Evolutionary conservation across 345 rosid genomes (phyloP).

Genomic region (Hibiscus tridactylites): DNA sequence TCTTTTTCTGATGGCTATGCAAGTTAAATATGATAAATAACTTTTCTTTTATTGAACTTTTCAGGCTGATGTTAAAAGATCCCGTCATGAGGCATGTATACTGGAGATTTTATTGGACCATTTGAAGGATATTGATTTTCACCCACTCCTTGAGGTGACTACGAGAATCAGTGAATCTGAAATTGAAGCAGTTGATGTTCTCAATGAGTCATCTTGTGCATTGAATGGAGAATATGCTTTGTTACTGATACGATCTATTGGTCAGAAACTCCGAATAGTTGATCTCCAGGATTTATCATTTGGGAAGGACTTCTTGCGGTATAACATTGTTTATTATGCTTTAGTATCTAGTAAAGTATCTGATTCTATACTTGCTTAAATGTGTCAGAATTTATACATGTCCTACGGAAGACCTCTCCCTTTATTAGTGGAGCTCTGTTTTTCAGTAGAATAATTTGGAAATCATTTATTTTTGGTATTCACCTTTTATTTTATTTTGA

Average conservation of each 20-base stretch:
- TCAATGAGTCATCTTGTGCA: slow-evolving; percentile 41
- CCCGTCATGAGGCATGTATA: slow-evolving; percentile 37
- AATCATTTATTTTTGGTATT: not conserved
- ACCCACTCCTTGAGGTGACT: slow-evolving; percentile 60
- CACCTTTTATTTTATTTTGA: not conserved
- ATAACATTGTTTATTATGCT: slow-evolving; percentile 18
- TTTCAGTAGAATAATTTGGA: not conserved
- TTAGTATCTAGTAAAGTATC: slow-evolving; percentile 4
- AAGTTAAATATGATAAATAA: slow-evolving; percentile 5
- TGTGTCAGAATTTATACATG: not conserved
- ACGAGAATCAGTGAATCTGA: slow-evolving; percentile 48
- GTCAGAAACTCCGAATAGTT: slow-evolving; percentile 53
- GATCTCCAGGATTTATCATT: slow-evolving; percentile 50
- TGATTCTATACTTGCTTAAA: not conserved
- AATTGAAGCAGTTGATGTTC: slow-evolving; percentile 62
- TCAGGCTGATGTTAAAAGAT: slow-evolving; percentile 56
- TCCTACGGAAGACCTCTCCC: not conserved
- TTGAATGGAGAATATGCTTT: slow-evolving; percentile 52
- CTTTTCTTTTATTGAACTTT: slow-evolving; percentile 7
- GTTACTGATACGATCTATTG: slow-evolving; percentile 47
- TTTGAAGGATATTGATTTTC: slow-evolving; percentile 55
- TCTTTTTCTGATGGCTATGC: not conserved
- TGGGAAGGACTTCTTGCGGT: slow-evolving; percentile 69
- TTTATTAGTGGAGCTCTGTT: not conserved
- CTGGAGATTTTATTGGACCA: slow-evolving; percentile 53